Evolutionary conservation across 2,329 filamentous ascomycete species (phyloP), one percentile per base, ranked within the genome.

Genomic region (Neofusicoccum parvum): DNA sequence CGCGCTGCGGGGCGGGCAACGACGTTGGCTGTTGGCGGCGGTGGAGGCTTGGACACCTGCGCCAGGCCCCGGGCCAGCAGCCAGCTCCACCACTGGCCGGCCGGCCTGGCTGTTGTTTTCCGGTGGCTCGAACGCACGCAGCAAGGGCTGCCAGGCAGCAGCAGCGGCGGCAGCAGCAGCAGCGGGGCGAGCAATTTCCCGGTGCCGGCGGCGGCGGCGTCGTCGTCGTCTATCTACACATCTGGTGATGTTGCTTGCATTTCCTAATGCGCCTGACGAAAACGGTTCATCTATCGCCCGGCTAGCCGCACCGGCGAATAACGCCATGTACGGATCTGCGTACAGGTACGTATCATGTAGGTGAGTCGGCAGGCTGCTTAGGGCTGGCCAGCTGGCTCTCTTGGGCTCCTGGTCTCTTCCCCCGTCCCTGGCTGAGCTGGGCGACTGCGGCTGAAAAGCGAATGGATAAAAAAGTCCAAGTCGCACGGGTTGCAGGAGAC

Each of bases 251-350:
- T 27, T 39, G 46, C 3, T 48, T 46, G 41, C 43, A 46, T 45
- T 37, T 20, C 17, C 51, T 41, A 53, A 56, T 43, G 51, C 51
- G 39, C 53, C 43, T 60, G 56, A 60, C 56, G 56, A 60, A 60
- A 59, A 60, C 39, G 56, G 56, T 37, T 17, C 9, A 37, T 17
- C 17, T 36, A 48, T 17, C 27, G 56, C 12, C 23, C 56, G 27
- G 56, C 23, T 23, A 23, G 17, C 36, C 37, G 20, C 23, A 14
- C 53, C 41, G 56, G 43, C 56, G 41, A 60, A 46, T 36, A 27
- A 32, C 54, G 41, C 54, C 41, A 15, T 46, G 54, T 34, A 46
- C 15, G 54, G 54, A 60, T 45, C 20, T 45, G 14, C 37, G 39
- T 6, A 45, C 53, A 58, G 51, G 53, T 32, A 11, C 23, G 39